Base-by-base conservation (phyloP, 2,329 filamentous ascomycete species). In the Fusarium foetens region DNA sequence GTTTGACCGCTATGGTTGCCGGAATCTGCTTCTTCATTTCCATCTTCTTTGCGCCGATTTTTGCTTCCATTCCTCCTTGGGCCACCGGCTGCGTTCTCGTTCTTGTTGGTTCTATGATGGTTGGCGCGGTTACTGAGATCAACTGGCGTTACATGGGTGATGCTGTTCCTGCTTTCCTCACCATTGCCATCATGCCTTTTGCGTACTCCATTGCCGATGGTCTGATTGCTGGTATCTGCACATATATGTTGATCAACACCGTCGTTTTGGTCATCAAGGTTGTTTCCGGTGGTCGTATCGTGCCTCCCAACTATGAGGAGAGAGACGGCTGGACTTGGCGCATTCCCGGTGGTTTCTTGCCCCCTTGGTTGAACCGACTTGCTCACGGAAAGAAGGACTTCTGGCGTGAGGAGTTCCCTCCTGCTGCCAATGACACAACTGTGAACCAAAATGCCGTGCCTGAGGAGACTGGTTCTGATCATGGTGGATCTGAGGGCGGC, bases 81-180 rank as follows among this genome's bases (percentile, higher is more conserved):
- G 94, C 94, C 6, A 97, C 94, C 1, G 94, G 94, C 52, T 94
- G 92, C 79, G 94, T 94, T n/a, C 87, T 97, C 31, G 87, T 97
- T 74, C 90, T 97, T 42, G 93, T 97, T 60, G 94, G 94, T n/a
- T 91, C 91, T 25, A 92, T 97, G 87, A 97, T 97, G 94, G 90
- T 92, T 63, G 88, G 90, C 68, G 88, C 93, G 2, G 92, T 93
- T 17, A 89, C 89, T 21, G 92, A 96, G 71, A 95, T 97, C 85
- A 97, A 97, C 86, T 97, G 94, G 94, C 86, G 86, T 51, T 97
- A 97, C 82, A 86, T 94, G 68, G 94, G 94, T 58, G 94, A 97
- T 79, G 91, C 93, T 2, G 87, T 97, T 29, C 94, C 94, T 0
- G 93, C 94, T 6, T 97, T 97, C 83, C 84, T 97, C 39, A 94